Evolutionary conservation across 306 rosid species (phyloP), one percentile per base, ranked within the genome.

Genomic region (Trichosanthes truncata): DNA sequence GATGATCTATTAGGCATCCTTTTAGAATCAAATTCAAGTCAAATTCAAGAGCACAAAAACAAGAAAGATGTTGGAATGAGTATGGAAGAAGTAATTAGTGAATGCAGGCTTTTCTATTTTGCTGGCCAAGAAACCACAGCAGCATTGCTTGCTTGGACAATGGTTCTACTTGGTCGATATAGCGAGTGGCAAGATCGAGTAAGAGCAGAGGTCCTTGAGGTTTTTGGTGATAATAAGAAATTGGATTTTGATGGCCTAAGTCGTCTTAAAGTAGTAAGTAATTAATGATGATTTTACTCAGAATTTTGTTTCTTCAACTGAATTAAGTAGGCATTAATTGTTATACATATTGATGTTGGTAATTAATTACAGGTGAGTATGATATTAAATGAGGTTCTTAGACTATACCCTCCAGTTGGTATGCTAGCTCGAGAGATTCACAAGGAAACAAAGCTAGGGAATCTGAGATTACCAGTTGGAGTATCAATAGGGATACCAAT

Each of bases 61-160:
- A 65, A 36, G 46, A 35, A 35, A 65, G 73, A 65, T 8, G 46
- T 18, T 17, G 41, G 26, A 65, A 35, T 65, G 73, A 65, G 73
- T 5, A 65, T 65, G 0, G 46, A 65, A 35, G 73, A 65, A 0
- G 73, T 65, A 3, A 65, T 65, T 8, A 18, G 23, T 18, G 73
- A 65, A 18, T 65, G 73, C 45, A 65, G 46, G 26, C 73, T 65
- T 65, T 65, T 65, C 73, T 65, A 65, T 18, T 35, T 65, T 36
- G 73, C 73, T 18, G 73, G 73, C 7, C 73, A 65, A 65, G 73
- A 65, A 65, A 65, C 73, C 15, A 33, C 73, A 65, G 73, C 73
- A 2, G 23, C 25, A 35, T 65, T 65, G 26, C 46, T 65, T 8
- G 12, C 26, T 65, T 65, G 73, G 73, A 65, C 73, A 4, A 65